These are phyloP conservation scores for Mucor mucedo DNA, from an alignment of 371 early-diverging fungal genomes.

Conservation along the genomic window DNA sequence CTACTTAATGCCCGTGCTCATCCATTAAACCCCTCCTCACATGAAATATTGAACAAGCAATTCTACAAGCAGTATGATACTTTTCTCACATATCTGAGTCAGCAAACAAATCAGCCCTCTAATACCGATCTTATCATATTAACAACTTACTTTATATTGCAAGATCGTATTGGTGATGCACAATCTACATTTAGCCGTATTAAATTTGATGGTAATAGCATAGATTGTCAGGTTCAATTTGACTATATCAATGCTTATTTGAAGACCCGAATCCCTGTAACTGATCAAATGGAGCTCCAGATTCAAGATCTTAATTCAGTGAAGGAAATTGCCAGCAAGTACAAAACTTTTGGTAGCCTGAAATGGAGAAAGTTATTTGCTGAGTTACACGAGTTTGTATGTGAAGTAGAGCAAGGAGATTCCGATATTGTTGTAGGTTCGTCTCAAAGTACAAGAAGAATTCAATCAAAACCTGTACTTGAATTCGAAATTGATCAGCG, in stretches of 20 bases:
- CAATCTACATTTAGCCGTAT: conserved; percentile 30
- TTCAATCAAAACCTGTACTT: conserved; percentile 34
- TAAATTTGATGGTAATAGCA: conserved; percentile 1
- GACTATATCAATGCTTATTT: conserved; percentile 63
- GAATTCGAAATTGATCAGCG: conserved; percentile 31
- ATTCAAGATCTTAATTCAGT: conserved; percentile 40
- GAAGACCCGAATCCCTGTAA: conserved; percentile 46
- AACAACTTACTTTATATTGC: conserved; percentile 53
- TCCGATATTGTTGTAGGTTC: conserved; percentile 2
- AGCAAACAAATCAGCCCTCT: conserved; percentile 31
- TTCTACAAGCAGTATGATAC: conserved; percentile 50
- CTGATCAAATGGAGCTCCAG: conserved; percentile 11
- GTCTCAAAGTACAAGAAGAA: not conserved
- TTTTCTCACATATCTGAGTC: conserved; percentile 47
- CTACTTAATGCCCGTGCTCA: conserved; percentile 53
- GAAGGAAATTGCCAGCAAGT: conserved; percentile 40
- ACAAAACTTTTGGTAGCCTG: conserved; percentile 45
- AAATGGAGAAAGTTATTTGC: conserved; percentile 57
- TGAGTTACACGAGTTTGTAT: conserved; percentile 46
- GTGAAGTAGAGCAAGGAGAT: conserved; percentile 42
- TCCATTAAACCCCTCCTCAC: conserved; percentile 14
- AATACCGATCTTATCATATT: conserved; percentile 44
- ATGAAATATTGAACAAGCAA: conserved; percentile 46
- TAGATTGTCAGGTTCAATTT: conserved; percentile 41
- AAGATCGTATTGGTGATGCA: conserved; percentile 63